Conservation (phyloP, 2,329 filamentous ascomycete genomes). For the Aspergillus floridensis region DNA sequence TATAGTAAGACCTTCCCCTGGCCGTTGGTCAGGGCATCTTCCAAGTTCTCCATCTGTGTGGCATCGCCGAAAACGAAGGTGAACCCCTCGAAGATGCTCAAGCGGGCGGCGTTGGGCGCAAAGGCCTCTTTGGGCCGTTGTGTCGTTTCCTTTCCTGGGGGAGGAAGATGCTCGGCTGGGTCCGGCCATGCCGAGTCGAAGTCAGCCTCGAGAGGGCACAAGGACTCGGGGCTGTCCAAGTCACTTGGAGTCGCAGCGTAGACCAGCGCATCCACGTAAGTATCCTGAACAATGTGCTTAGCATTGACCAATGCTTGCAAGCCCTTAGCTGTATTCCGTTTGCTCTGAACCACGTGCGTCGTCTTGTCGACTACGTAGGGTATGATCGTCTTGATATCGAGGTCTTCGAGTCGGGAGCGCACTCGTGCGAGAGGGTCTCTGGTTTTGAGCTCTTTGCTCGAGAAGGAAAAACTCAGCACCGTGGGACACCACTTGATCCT, state of each 20-base stretch:
- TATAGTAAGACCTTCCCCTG: constrained; percentile 76
- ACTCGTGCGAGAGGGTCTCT: constrained; percentile 62
- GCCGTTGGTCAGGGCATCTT: constrained; percentile 72
- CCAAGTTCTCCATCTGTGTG: constrained; percentile 71
- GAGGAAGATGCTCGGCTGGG: constrained; percentile 68
- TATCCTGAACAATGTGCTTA: constrained; percentile 69
- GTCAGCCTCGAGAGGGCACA: constrained; percentile 69
- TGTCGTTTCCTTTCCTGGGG: constrained; percentile 71
- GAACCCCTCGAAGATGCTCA: constrained; percentile 77
- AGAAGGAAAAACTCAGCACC: constrained; percentile 77
- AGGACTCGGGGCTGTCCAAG: constrained; percentile 50
- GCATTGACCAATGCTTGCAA: constrained; percentile 83
- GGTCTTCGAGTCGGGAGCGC: constrained; percentile 66
- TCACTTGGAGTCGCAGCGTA: constrained; percentile 55
- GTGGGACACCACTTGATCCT: constrained; percentile 78
- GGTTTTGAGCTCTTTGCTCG: constrained; percentile 65
- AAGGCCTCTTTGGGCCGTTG: constrained; percentile 68
- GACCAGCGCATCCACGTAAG: constrained; percentile 71
- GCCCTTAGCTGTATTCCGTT: constrained; percentile 84
- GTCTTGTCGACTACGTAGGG: constrained; percentile 70
- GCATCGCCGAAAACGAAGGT: constrained; percentile 83
- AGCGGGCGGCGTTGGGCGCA: constrained; percentile 63
- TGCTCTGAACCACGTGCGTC: constrained; percentile 84
- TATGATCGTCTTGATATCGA: constrained; percentile 82
- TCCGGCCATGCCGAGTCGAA: constrained; percentile 79